phyloP scores from a whole-genome alignment of 192 early-diverging fungal genomes.

The Backusella macrospora region DNA sequence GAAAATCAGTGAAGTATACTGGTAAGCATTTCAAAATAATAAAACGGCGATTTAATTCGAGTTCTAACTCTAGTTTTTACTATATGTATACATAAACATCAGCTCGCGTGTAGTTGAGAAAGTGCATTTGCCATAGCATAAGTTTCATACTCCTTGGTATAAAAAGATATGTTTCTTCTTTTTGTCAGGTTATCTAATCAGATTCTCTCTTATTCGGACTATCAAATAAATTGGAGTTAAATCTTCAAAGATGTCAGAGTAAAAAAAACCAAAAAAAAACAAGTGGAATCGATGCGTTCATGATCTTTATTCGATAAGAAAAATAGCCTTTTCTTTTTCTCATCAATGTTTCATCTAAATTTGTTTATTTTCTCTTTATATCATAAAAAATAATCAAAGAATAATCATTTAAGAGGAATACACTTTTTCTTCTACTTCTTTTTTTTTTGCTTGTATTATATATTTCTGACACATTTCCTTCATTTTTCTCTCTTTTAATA shows the following conservation, averaged over 20 bases:
- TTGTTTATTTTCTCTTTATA: not conserved
- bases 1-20: too few relatives aligned
- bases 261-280: not conserved
- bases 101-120: not conserved
- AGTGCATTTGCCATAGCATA: not conserved
- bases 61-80: too few relatives aligned
- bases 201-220: not conserved
- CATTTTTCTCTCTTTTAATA: too few relatives aligned
- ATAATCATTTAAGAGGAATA: not conserved
- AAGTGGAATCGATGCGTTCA: not conserved
- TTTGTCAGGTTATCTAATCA: not conserved
- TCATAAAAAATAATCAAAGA: not conserved
- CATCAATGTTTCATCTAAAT: not conserved
- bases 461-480: too few relatives aligned
- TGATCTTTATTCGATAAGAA: not conserved
- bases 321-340: not conserved
- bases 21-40: too few relatives aligned
- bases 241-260: not conserved
- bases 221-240: not conserved
- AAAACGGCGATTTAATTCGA: too few relatives aligned
- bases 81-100: too few relatives aligned
- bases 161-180: not conserved
- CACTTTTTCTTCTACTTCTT: not conserved
- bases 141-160: too few relatives aligned
- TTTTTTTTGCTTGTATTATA: not conserved